phyloP scores from a whole-genome alignment of 2,329 filamentous ascomycete species.

The Beauveria asiatica region DNA sequence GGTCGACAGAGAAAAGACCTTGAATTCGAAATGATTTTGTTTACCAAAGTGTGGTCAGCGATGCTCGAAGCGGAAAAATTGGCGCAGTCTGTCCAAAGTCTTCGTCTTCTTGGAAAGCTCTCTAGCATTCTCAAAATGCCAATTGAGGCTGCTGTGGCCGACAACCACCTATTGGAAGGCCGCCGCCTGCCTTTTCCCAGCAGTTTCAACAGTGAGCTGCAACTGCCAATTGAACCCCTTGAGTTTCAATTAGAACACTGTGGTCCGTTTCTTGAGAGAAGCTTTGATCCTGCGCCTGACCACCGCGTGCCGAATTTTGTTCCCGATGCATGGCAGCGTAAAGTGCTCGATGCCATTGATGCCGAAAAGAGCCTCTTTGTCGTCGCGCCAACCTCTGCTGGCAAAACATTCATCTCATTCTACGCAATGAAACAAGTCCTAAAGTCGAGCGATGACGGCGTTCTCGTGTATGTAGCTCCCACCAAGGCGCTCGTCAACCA shows the following conservation, averaged over 20 bases:
- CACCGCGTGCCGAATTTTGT: conserved; percentile 57
- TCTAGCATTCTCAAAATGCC: conserved; percentile 14
- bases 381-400: conserved; percentile 68
- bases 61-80: conserved; percentile 10
- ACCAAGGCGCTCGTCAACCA: conserved; percentile 79
- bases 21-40: neutral
- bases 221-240: conserved; percentile 8
- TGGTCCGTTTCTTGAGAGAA: conserved; percentile 68
- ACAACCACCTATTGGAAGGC: neutral
- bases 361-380: conserved; percentile 62
- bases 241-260: conserved; percentile 62
- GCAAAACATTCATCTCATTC: conserved; percentile 79
- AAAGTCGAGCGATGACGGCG: conserved; percentile 56
- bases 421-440: conserved; percentile 75
- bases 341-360: conserved; percentile 67
- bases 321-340: conserved; percentile 68
- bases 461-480: conserved; percentile 71
- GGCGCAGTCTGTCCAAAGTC: conserved; percentile 11
- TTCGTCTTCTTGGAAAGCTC: conserved; percentile 8
- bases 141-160: neutral
- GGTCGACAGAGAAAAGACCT: neutral
- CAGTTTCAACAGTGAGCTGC: neutral
- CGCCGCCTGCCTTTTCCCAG: neutral
- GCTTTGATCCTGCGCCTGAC: conserved; percentile 60
- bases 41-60: conserved; percentile 14